Evolutionary conservation across 2,329 filamentous ascomycete genomes (phyloP).

Genomic region (Mycosphaerella arachidis): DNA sequence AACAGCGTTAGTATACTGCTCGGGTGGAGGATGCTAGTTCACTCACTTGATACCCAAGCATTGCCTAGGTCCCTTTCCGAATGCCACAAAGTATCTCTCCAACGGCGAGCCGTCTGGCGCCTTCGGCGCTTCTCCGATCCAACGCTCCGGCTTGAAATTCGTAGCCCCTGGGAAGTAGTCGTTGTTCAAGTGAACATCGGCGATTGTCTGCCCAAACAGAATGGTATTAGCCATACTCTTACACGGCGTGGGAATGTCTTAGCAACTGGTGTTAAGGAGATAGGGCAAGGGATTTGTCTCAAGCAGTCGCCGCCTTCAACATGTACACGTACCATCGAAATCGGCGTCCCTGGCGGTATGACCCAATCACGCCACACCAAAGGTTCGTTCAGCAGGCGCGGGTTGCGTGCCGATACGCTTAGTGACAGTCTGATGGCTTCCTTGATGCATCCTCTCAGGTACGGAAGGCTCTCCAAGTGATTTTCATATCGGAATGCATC

Average conservation of each 20-base stretch:
- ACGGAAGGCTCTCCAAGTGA: conserved; percentile 19
- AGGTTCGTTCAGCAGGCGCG: conserved; percentile 16
- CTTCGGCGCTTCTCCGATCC: conserved; percentile 27
- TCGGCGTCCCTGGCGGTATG: conserved; percentile 24
- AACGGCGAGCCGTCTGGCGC: conserved; percentile 14
- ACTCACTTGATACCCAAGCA: conserved; percentile 28
- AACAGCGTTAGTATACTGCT: neutral
- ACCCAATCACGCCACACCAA: conserved; percentile 18
- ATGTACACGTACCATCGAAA: conserved; percentile 22
- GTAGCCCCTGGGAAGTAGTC: conserved; percentile 31
- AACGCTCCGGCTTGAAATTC: conserved; percentile 33
- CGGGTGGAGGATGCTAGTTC: neutral
- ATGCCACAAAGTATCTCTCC: conserved; percentile 36
- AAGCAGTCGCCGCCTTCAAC: too few species aligned
- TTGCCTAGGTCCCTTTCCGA: conserved; percentile 33
- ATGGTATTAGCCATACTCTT: too few species aligned
- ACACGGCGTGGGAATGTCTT: too few species aligned
- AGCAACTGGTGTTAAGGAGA: too few species aligned
- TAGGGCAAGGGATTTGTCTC: too few species aligned
- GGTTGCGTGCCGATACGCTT: conserved; percentile 19
- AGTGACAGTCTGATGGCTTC: conserved; percentile 18
- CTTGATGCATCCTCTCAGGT: conserved; percentile 20
- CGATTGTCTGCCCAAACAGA: conserved; percentile 13
- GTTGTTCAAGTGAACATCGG: conserved; percentile 32
- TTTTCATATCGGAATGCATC: conserved; percentile 13